Percentiles rank a stretch among this genome's conserved stretches.
Conservation (phyloP, 495 filamentous ascomycete species). For the Friedmanniomyces endolithicus region DNA sequence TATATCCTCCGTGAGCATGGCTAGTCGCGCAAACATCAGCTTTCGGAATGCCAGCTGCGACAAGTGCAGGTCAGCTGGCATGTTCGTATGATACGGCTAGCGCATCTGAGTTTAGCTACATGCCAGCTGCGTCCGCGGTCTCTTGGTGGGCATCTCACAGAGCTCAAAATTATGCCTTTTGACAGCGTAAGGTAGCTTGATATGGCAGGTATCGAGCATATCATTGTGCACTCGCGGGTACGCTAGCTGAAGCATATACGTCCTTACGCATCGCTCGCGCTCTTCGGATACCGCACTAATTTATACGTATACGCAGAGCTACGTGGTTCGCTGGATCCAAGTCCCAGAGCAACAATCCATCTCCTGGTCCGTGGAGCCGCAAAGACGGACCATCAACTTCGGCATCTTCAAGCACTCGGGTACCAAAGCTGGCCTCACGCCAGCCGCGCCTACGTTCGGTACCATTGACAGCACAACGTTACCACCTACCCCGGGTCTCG, state of each 20-base stretch:
- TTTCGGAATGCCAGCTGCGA: too few relatives aligned
- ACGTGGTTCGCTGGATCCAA: slow-evolving; percentile 93
- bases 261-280: too few relatives aligned
- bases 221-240: slow-evolving; percentile 97
- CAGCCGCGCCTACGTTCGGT: slow-evolving; percentile 40
- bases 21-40: too few relatives aligned
- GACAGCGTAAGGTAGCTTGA: not conserved
- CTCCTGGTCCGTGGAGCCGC: slow-evolving; percentile 93
- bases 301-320: slow-evolving; percentile 48
- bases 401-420: slow-evolving; percentile 95
- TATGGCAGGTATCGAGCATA: slow-evolving; percentile 92
- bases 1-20: too few relatives aligned
- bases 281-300: slow-evolving; percentile 1
- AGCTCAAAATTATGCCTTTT: too few relatives aligned
- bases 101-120: too few relatives aligned
- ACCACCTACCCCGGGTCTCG: slow-evolving; percentile 29
- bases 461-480: slow-evolving; percentile 32
- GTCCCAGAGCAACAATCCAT: slow-evolving; percentile 82
- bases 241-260: slow-evolving; percentile 18
- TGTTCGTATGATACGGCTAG: too few relatives aligned
- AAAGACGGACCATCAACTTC: slow-evolving; percentile 96
- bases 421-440: slow-evolving; percentile 38
- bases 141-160: too few relatives aligned
- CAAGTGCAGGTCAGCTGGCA: too few relatives aligned
- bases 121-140: too few relatives aligned